Base-by-base conservation (phyloP, 75 land plant genomes). In the Chamaecyparis obtusa region DNA sequence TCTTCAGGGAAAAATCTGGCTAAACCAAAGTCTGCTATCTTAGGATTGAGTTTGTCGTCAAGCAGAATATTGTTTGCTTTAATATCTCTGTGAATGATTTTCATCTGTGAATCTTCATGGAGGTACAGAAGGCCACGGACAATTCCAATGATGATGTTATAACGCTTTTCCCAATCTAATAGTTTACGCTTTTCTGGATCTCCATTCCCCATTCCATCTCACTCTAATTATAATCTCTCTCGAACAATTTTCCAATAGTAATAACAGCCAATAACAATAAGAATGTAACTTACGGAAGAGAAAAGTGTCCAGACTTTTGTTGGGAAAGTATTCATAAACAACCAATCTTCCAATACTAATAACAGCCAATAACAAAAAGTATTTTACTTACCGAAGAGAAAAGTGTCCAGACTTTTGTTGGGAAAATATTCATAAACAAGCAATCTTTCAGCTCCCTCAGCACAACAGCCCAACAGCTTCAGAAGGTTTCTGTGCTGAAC, bases 71-170 rank as follows among this genome's bases (percentile, higher is more conserved):
- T 91, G 87, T 88, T 87, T 35, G 91, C 85, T 86, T 90, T 91
- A 37, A 91, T 91, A 86, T 91, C 92, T n/a, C 92, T 75, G 84
- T 91, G 92, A 64, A 91, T 91, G 30, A 91, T 91, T 41, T 89
- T 86, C 32, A 84, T 33, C 54, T 87, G 91, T 60, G 91, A 90
- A 30, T 88, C 71, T 54, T 87, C 86, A 51, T 91, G 92, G 4
- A 91, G 69, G 44, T 91, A 91, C 7, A 82, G 89, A 72, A 91
- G 86, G 1, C 92, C 92, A 35, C 85, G 75, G 19, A 91, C 91
- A 16, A 90, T 83, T 39, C 92, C 91, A 3, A 60, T 56, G 46
- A 90, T 89, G 9, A 90, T 86, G 56, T 86, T 88, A 82, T 87
- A 88, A 21, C 92, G 74, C 17, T 75, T 76, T 39, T 39, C 85